phyloP scores from a whole-genome alignment of 2,329 filamentous ascomycete species.

The Penicillium hordei region DNA sequence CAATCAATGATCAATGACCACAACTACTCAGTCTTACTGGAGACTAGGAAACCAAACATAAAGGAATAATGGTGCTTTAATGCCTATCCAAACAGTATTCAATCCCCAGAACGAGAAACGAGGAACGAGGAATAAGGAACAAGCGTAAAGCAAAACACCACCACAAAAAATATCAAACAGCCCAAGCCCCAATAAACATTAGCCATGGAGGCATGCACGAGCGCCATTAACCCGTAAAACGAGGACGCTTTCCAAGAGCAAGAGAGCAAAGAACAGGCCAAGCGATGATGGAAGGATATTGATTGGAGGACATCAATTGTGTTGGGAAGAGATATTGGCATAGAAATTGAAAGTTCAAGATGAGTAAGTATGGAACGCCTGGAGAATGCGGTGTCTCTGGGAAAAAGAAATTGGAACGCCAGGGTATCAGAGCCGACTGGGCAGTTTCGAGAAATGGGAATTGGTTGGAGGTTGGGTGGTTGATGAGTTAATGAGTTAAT shows the following conservation, averaged over 20 bases:
- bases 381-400: background rate
- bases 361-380: conserved; percentile 1
- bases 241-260: background rate
- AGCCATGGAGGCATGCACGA: background rate
- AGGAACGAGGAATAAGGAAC: background rate
- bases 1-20: no score
- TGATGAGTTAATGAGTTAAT: background rate
- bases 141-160: background rate
- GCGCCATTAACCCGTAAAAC: background rate
- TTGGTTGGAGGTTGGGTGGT: background rate
- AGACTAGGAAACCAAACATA: background rate
- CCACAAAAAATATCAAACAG: background rate
- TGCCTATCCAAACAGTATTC: background rate
- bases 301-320: background rate
- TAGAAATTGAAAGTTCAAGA: background rate
- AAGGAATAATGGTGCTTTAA: background rate
- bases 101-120: background rate
- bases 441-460: background rate
- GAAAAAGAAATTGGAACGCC: conserved; percentile 5
- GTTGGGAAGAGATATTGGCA: background rate
- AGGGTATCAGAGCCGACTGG: conserved; percentile 16
- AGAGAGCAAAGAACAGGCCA: background rate
- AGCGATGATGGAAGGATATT: background rate
- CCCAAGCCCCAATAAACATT: background rate
- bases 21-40: background rate